Percentiles rank a stretch among this genome's conserved stretches.
phyloP scores from a whole-genome alignment of 495 filamentous ascomycete genomes.

The Aspergillus panamensis region DNA sequence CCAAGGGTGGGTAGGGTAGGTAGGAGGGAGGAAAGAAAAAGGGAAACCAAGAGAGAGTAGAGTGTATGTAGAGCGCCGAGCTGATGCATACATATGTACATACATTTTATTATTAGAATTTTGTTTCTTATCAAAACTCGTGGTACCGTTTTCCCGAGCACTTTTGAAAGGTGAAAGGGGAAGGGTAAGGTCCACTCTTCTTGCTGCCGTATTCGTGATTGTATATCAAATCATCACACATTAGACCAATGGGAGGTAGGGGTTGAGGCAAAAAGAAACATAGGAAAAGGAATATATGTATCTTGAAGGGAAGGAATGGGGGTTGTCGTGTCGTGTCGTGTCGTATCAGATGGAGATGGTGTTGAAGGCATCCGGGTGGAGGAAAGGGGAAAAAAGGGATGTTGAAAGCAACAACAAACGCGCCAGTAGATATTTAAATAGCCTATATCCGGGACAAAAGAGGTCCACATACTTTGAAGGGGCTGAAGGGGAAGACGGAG shows the following conservation, averaged over 20 bases:
- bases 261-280: conserved; percentile 7
- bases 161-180: neutral
- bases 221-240: conserved; percentile 19
- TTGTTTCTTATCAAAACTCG: conserved; percentile 8
- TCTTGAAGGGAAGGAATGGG: neutral
- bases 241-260: conserved; percentile 1
- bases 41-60: conserved; percentile 5
- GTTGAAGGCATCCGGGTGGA: conserved; percentile 12
- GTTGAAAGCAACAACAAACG: neutral
- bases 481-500: conserved; percentile 12
- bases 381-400: neutral
- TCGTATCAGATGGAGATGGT: neutral
- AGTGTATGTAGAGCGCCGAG: conserved; percentile 14
- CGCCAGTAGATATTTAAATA: conserved; percentile 15
- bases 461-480: conserved; percentile 19
- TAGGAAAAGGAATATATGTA: conserved; percentile 11
- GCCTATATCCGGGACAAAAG: conserved; percentile 4
- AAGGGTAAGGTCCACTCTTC: neutral
- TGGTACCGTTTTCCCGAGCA: conserved; percentile 13
- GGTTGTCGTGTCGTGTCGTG: neutral
- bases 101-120: conserved; percentile 2
- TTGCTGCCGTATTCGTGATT: conserved; percentile 11
- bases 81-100: conserved; percentile 19
- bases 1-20: neutral
- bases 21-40: neutral